Evolutionary conservation across 345 rosid genomes (phyloP).

Genomic region (Psidium guajava): DNA sequence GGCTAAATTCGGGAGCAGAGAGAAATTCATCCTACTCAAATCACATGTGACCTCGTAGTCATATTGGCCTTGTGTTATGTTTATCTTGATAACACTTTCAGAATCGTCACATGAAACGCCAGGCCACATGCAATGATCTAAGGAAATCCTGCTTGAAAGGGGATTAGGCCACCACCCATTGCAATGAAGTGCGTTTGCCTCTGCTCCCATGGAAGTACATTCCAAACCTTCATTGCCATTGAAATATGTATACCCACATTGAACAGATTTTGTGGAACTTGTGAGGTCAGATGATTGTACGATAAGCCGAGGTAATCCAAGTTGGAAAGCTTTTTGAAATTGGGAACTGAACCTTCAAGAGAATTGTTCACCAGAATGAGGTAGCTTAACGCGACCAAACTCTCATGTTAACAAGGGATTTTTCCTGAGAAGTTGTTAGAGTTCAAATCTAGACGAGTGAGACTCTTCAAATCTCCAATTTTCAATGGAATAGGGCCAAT

Average conservation of each 20-base stretch:
- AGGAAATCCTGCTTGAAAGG: no score
- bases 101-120: background rate
- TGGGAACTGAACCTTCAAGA: background rate
- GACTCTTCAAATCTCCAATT: background rate
- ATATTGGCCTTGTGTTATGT: background rate
- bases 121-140: background rate
- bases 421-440: background rate
- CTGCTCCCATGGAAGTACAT: no score
- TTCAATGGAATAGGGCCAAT: background rate
- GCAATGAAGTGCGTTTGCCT: no score
- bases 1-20: constrained; percentile 6
- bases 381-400: background rate
- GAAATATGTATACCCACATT: fast-evolving
- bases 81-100: background rate
- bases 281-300: background rate
- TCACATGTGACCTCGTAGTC: background rate
- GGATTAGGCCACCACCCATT: no score
- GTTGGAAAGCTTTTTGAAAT: background rate
- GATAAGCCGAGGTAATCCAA: background rate
- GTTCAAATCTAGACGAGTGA: background rate
- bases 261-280: background rate
- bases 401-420: background rate
- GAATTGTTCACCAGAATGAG: background rate
- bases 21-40: constrained; percentile 3
- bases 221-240: background rate